Percentiles rank a stretch among this genome's conserved stretches.
Evolutionary conservation across 2,329 filamentous ascomycete species (phyloP).

Genomic region (Aspergillus luchuensis): DNA sequence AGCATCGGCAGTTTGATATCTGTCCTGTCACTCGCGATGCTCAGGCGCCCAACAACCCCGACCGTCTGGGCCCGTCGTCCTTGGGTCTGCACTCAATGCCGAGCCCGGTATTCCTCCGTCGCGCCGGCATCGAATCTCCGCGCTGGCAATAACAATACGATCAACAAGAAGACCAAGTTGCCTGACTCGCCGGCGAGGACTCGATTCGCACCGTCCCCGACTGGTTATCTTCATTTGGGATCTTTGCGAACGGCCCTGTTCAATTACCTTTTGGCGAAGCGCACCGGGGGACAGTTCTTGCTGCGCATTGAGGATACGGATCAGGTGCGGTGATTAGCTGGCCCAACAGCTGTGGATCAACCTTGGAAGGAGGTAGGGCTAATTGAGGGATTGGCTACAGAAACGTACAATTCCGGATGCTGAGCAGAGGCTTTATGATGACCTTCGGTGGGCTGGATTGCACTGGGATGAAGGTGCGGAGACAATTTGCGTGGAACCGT

Average conservation of each 20-base stretch:
- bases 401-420: conserved; percentile 79
- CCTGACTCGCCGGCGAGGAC: conserved; percentile 67
- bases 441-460: conserved; percentile 85
- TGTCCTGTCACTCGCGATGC: conserved; percentile 16
- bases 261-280: conserved; percentile 87
- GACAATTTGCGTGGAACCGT: conserved; percentile 12
- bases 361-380: conserved; percentile 1
- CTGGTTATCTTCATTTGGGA: conserved; percentile 88
- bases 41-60: conserved; percentile 30
- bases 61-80: conserved; percentile 32
- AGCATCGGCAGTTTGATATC: neutral
- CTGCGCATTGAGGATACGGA: conserved; percentile 95
- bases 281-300: conserved; percentile 86
- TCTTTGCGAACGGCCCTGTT: conserved; percentile 92
- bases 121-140: conserved; percentile 26
- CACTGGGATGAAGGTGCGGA: conserved; percentile 83
- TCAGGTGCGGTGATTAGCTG: conserved; percentile 59
- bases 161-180: conserved; percentile 38
- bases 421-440: conserved; percentile 73
- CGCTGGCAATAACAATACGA: conserved; percentile 12
- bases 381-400: conserved; percentile 51
- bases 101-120: conserved; percentile 35
- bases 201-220: conserved; percentile 93
- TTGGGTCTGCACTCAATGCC: conserved; percentile 42
- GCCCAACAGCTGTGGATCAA: neutral